Base-by-base conservation (phyloP, 176 grass and related monocot species). In the Hordeum marinum region DNA sequence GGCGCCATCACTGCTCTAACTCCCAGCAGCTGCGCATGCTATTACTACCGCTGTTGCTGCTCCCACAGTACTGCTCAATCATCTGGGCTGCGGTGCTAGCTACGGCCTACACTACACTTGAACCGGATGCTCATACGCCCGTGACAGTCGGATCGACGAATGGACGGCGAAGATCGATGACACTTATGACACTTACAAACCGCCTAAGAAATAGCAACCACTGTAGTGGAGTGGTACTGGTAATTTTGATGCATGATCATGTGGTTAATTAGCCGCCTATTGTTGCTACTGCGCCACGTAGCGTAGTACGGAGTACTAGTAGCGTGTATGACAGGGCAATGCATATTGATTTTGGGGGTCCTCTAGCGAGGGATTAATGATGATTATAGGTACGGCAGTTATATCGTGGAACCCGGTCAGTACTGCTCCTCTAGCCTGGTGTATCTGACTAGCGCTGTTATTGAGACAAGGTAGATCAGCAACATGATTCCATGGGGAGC, bases 1-100 rank as follows among this genome's bases (percentile, higher is more conserved):
- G 88, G 83, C 77, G 83, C 83, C 77, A 81, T 89, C 78, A 77
- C 70, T 89, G 46, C 82, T 57, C 87, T 75, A 68, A 80, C 87
- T 68, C 60, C 82, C 13, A 76, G 35, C 63, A 68, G 3, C 58
- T 34, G 29, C 24, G 17, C 77, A 11, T 18, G 76, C 84, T 48
- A 63, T 73, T 62, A 50, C 55, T 50, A 10, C 66, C 26, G n/a
- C 34, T 78, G 10, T 62, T 55, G 68, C 42, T 71, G 37, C 58
- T 61, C 37, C 42, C 42, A 74, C 71, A 50, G 42, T 18, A 25
- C 13, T 50, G 26, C 71, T 31, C 71, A 74, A 74, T 74, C 42
- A 74, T 50, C 70, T 11, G 2, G 66, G 68, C 21, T 25, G 21
- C 10, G 68, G 18, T 72, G 68, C 68, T 25, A 72, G 68, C 68